Base-by-base conservation (phyloP, 441 rosid genomes). In the Bocquillonia castaneifolia region DNA sequence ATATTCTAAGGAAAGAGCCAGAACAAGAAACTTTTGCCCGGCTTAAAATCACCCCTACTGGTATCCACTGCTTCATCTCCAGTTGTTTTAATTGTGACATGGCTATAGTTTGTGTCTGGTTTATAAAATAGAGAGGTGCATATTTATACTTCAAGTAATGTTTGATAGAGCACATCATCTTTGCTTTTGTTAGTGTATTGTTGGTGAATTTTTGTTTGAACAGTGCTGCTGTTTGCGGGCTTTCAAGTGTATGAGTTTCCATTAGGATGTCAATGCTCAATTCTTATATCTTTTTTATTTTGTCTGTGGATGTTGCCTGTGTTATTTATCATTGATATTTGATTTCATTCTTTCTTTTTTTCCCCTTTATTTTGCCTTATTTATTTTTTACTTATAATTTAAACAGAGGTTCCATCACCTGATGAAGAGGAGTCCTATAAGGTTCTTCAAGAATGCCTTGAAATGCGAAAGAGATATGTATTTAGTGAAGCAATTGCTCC, bases 21-120 rank as follows among this genome's bases (percentile, higher is more conserved):
- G 99, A 95, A 83, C 98, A 95, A 0, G 99, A 89, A 72, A 90
- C 87, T 44, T 92, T 95, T 82, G 89, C 86, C 26, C 91, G 91
- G 37, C 98, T 95, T 70, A 83, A 72, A 67, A 82, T 95, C 69
- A 74, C 74, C 67, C 99, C 96, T 32, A 73, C 36, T 53, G 98
- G 99, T 95, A 86, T 75, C 69, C 52, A 39, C 58, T 69, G 20
- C 58, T 22, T 63, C 15, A 50, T 10, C 32, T 62, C 50, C 60
- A 45, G 20, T 62, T 40, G 32, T 70, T 8, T 48, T 42, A 42
- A 42, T 42, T 42, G 47, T 42, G 47, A 42, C 17, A 42, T 13
- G 12, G 47, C 47, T 13, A 40, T 9, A 10, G 47, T 42, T 39
- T 22, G 14, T 47, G 23, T 51, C n/a, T 18, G 5, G 5, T 59